Conservation (phyloP, 2,329 filamentous ascomycete species). For the Akanthomyces muscarius region DNA sequence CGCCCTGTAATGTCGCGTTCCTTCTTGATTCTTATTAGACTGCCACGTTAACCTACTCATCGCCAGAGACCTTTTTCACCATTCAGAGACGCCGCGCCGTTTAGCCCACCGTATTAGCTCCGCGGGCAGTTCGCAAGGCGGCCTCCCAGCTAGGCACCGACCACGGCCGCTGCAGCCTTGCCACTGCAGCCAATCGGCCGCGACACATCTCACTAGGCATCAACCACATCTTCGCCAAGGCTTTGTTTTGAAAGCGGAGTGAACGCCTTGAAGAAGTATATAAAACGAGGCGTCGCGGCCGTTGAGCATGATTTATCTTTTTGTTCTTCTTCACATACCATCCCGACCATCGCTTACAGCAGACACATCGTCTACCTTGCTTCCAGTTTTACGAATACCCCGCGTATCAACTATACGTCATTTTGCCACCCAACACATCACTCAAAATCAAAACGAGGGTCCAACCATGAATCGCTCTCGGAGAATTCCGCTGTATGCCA, state of each 20-base stretch:
- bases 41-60: background rate
- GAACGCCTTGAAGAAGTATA: background rate
- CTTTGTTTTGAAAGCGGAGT: background rate
- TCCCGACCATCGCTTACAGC: background rate
- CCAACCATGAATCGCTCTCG: background rate
- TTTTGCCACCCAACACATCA: background rate
- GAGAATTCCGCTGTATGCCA: background rate
- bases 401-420: background rate
- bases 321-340: background rate
- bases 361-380: background rate
- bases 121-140: background rate
- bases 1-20: background rate
- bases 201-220: conserved; percentile 9
- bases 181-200: background rate
- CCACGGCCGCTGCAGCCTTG: background rate
- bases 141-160: conserved; percentile 11
- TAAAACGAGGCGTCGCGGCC: background rate
- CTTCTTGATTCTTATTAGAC: background rate
- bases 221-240: background rate
- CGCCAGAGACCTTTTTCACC: too few relatives aligned
- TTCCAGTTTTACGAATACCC: background rate
- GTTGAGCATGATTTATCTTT: background rate
- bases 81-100: background rate
- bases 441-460: background rate
- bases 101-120: background rate